phyloP scores from a whole-genome alignment of 2,329 filamentous ascomycete genomes.

The Aspergillus hortae region DNA sequence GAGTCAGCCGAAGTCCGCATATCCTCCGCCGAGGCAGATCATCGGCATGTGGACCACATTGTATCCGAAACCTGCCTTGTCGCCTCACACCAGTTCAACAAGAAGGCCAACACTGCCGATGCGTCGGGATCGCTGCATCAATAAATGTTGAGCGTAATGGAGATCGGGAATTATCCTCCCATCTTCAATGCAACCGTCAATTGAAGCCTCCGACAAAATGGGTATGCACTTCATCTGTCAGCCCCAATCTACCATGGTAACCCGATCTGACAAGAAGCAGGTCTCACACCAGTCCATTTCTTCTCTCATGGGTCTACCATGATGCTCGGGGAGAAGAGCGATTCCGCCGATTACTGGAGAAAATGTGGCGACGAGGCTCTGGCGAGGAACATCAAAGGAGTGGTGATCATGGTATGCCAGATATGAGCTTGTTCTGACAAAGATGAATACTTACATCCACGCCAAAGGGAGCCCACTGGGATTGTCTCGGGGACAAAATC shows the following conservation, averaged over 20 bases:
- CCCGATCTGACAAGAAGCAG: slow-evolving; percentile 5
- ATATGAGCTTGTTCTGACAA: neutral
- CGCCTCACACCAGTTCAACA: neutral
- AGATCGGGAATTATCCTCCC: too few relatives aligned
- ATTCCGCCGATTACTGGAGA: slow-evolving; percentile 64
- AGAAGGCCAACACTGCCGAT: too few relatives aligned
- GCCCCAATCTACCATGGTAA: neutral
- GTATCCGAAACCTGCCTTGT: neutral
- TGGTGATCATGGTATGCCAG: slow-evolving; percentile 59
- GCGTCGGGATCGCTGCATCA: neutral
- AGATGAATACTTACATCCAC: neutral
- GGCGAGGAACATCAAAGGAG: slow-evolving; percentile 56
- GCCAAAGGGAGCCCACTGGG: slow-evolving; percentile 62
- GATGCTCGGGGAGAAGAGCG: slow-evolving; percentile 65
- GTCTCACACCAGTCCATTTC: slow-evolving; percentile 57
- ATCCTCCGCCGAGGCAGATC: neutral
- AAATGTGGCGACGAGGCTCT: slow-evolving; percentile 61
- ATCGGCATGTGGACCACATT: neutral
- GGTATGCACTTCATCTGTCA: neutral
- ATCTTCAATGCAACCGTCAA: neutral
- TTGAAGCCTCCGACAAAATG: neutral
- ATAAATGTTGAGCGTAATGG: neutral
- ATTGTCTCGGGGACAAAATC: slow-evolving; percentile 52
- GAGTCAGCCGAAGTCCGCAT: neutral
- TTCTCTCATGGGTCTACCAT: slow-evolving; percentile 70